Evolutionary conservation across 106 monocot genomes (phyloP).

Genomic region (Platanthera guangdongensis): DNA sequence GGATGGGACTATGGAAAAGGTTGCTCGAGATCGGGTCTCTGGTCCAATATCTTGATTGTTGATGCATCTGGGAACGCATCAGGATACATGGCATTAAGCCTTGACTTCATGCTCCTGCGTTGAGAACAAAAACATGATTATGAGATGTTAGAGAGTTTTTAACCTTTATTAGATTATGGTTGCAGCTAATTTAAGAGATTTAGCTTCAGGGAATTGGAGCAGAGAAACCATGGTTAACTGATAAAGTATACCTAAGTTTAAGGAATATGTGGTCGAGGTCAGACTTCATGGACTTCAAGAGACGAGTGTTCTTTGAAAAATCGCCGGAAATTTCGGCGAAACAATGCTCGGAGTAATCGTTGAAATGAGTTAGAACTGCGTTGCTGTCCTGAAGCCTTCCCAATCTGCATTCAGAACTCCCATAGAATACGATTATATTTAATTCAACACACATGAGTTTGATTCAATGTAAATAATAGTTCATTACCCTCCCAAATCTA

Average conservation of each 20-base stretch:
- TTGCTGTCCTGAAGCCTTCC: slow-evolving; percentile 93
- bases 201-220: neutral
- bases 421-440: too few species aligned
- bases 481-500: too few species aligned
- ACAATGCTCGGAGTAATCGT: slow-evolving; percentile 84
- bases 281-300: slow-evolving; percentile 79
- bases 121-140: neutral
- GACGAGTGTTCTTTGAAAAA: slow-evolving; percentile 62
- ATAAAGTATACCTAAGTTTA: slow-evolving; percentile 57
- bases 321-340: slow-evolving; percentile 68
- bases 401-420: slow-evolving; percentile 32
- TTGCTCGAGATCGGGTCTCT: slow-evolving; percentile 79
- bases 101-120: slow-evolving; percentile 74
- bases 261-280: slow-evolving; percentile 88
- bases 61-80: slow-evolving; percentile 78
- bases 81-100: slow-evolving; percentile 66
- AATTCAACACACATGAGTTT: too few species aligned
- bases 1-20: slow-evolving; percentile 23
- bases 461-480: too few species aligned
- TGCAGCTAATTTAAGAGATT: neutral
- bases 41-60: slow-evolving; percentile 31
- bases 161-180: neutral
- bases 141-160: neutral
- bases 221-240: neutral
- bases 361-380: slow-evolving; percentile 88